These are phyloP conservation scores for Curvularia lunata DNA, from an alignment of 2,329 filamentous ascomycete species.

Conservation along the genomic window DNA sequence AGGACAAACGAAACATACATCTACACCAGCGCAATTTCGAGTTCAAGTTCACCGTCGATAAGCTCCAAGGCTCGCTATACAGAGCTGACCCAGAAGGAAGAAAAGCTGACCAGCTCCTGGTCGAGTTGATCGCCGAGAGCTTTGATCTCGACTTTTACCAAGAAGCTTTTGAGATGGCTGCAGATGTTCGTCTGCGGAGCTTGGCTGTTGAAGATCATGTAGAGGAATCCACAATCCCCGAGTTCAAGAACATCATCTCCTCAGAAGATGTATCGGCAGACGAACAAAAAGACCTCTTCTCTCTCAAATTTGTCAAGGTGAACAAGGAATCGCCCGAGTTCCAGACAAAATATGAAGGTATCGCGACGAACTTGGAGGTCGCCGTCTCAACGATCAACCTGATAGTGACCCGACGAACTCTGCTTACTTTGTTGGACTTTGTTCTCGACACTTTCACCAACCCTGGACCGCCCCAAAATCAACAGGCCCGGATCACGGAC, in stretches of 20 bases:
- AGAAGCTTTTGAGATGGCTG: conserved; percentile 88
- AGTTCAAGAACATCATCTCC: conserved; percentile 98
- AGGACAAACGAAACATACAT: conserved; percentile 55
- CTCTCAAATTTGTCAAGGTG: conserved; percentile 87
- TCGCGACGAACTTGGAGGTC: conserved; percentile 91
- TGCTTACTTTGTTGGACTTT: conserved; percentile 92
- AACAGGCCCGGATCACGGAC: conserved; percentile 39
- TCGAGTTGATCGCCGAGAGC: conserved; percentile 87
- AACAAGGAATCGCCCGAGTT: conserved; percentile 93
- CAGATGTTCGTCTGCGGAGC: conserved; percentile 85
- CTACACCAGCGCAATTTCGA: conserved; percentile 92
- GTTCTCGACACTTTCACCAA: conserved; percentile 88
- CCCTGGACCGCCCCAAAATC: conserved; percentile 57
- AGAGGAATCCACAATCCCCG: conserved; percentile 78
- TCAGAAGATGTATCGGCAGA: conserved; percentile 76
- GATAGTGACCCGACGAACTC: conserved; percentile 88
- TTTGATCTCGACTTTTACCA: conserved; percentile 90
- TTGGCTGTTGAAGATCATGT: conserved; percentile 94
- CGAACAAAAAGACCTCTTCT: conserved; percentile 80
- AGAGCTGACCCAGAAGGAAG: conserved; percentile 79
- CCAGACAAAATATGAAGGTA: conserved; percentile 86
- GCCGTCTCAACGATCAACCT: conserved; percentile 95
- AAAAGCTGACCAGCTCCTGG: conserved; percentile 79
- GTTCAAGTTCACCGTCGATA: conserved; percentile 95
- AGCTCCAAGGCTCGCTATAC: conserved; percentile 90